Conservation (phyloP, 495 filamentous ascomycete genomes). For the Trichocladium uniseriatum region DNA sequence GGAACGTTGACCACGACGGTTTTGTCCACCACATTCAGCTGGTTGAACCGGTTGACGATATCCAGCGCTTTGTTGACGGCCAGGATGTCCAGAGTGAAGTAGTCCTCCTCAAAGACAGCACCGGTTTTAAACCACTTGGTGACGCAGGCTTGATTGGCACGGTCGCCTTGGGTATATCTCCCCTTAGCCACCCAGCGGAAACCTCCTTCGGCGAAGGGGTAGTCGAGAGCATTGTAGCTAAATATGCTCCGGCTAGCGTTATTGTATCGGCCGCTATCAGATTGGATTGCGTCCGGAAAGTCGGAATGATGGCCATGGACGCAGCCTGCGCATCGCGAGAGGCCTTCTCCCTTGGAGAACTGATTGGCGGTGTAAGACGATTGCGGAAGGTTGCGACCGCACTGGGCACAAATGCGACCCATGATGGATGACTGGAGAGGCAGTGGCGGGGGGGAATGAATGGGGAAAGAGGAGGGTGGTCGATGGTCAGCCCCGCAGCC, state of each 20-base stretch:
- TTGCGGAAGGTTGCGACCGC: slow-evolving; percentile 14
- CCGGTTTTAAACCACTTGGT: slow-evolving; percentile 32
- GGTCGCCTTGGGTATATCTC: slow-evolving; percentile 16
- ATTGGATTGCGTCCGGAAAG: not conserved
- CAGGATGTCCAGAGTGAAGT: slow-evolving; percentile 29
- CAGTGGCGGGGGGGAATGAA: too few species aligned
- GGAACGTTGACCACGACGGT: slow-evolving; percentile 28
- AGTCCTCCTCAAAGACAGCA: slow-evolving; percentile 21
- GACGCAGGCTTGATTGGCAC: slow-evolving; percentile 23
- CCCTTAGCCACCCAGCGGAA: slow-evolving; percentile 30
- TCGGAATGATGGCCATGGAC: slow-evolving; percentile 18
- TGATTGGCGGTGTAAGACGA: slow-evolving; percentile 23
- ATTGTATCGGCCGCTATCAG: slow-evolving; percentile 25
- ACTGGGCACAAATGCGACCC: slow-evolving; percentile 14
- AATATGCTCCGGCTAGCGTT: not conserved
- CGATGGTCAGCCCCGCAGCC: too few species aligned
- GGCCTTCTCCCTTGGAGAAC: slow-evolving; percentile 17
- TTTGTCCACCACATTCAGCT: slow-evolving; percentile 21
- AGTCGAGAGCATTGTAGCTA: not conserved
- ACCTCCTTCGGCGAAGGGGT: slow-evolving; percentile 23
- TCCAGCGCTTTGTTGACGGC: slow-evolving; percentile 25
- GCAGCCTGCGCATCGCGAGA: slow-evolving; percentile 23
- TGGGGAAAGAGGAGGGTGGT: too few species aligned
- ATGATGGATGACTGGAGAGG: too few species aligned
- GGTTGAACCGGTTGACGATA: slow-evolving; percentile 31